Conservation (phyloP, 73 alveolate species). For the Tetrahymena malaccensis region DNA sequence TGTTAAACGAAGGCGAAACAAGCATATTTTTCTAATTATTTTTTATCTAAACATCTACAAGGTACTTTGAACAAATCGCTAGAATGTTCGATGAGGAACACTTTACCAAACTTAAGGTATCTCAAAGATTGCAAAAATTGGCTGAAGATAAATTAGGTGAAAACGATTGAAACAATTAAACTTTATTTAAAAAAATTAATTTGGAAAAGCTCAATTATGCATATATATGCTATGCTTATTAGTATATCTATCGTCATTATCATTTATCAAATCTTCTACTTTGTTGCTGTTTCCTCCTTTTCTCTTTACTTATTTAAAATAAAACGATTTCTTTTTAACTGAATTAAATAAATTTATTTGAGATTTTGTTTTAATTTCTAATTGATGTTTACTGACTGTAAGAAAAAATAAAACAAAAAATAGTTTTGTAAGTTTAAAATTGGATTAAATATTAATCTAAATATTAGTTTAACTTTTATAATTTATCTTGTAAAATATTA, state of each 20-base stretch:
- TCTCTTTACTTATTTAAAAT: neutral
- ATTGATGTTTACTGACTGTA: too few species aligned
- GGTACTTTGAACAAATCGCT: neutral
- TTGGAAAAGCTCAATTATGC: neutral
- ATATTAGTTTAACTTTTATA: too few species aligned
- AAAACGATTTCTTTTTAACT: neutral
- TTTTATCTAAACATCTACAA: neutral
- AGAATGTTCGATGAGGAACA: neutral
- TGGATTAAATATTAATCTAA: too few species aligned
- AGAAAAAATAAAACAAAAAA: too few species aligned
- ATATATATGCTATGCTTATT: neutral
- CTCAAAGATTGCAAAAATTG: neutral
- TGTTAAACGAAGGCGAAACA: neutral
- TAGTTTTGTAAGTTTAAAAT: too few species aligned
- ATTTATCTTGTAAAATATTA: too few species aligned
- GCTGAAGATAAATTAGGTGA: neutral
- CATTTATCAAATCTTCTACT: neutral
- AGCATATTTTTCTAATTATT: neutral
- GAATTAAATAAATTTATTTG: too few species aligned
- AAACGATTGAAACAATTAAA: neutral
- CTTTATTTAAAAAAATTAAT: neutral
- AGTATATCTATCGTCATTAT: neutral
- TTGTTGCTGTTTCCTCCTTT: neutral
- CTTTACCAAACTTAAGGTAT: neutral
- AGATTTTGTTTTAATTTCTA: too few species aligned